A percentile compares a stretch with the other conserved stretches of the same genome.
Conservation (phyloP, 164 flowering plant species). For the Chloranthus sessilifolius region DNA sequence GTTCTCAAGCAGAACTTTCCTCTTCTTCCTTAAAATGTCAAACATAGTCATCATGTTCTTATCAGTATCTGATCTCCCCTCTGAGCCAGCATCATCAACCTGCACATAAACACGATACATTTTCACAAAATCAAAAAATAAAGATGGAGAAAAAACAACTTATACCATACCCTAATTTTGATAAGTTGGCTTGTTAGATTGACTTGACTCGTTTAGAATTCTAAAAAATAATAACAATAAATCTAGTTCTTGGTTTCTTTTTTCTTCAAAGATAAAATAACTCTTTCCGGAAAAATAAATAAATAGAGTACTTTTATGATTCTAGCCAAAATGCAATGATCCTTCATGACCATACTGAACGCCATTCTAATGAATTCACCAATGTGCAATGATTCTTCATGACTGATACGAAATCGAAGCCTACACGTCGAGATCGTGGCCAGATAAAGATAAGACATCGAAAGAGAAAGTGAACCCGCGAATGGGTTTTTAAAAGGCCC, state of each 20-base stretch:
- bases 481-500: too few relatives aligned
- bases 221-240: neutral
- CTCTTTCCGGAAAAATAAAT: too few relatives aligned
- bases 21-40: constrained; percentile 55
- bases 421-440: too few relatives aligned
- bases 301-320: too few relatives aligned
- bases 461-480: too few relatives aligned
- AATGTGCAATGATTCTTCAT: too few relatives aligned
- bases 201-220: neutral
- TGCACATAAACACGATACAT: constrained; percentile 22
- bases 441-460: too few relatives aligned
- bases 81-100: constrained; percentile 40
- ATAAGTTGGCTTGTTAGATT: neutral
- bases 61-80: constrained; percentile 75
- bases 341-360: too few relatives aligned
- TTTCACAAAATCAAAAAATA: neutral
- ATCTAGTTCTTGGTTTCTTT: neutral
- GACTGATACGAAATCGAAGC: too few relatives aligned
- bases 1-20: constrained; percentile 54
- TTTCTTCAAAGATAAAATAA: too few relatives aligned
- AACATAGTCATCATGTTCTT: constrained; percentile 81
- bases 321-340: too few relatives aligned
- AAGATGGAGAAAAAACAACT: neutral
- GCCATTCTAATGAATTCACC: too few relatives aligned
- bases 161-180: neutral